Base-by-base conservation (phyloP, 78 protist genomes). In the Dictyostelium brefeldianum region DNA sequence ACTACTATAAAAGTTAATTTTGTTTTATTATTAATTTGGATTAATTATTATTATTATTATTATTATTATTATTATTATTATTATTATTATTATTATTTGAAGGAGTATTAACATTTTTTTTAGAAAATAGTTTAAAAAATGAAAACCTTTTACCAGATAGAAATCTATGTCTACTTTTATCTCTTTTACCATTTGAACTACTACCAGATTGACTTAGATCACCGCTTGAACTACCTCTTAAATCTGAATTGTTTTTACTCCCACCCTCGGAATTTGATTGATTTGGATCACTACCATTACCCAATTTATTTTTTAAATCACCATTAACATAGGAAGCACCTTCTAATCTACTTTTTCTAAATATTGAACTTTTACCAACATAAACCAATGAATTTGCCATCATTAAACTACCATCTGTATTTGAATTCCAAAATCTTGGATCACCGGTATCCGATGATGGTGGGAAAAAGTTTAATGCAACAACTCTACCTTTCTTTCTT, bases 401-500 rank as follows among this genome's bases (percentile, higher is more conserved):
- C 36, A 87, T 36, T 7, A 64, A 17, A 31, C 53, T 25, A n/a
- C 93, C 93, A 48, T 77, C 93, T 0, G 93, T 77, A 12, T 36
- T 50, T 50, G 93, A 87, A 8, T 81, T 54, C 93, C 93, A 87
- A 50, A 87, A 87, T 78, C 93, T 74, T 17, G 80, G 78, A 43
- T 87, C 93, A 31, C 93, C 93, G 64, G 93, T 87, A 29, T 87
- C 93, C 9, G 78, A 57, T 20, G 78, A 56, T n/a, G 93, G 93
- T 47, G 93, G 93, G 93, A 87, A 87, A 51, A 87, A 87, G 84
- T 87, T 87, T 0, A 87, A 79, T 1, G 93, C 93, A 1, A 87
- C 93, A 14, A 87, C 84, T 31, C 73, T 74, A 56, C 93, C 93
- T 50, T 64, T 87, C 20, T 65, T 56, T 46, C 65, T 87, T n/a